Conservation (phyloP, 2,329 filamentous ascomycete genomes). For the Neophaeococcomyces aloes region DNA sequence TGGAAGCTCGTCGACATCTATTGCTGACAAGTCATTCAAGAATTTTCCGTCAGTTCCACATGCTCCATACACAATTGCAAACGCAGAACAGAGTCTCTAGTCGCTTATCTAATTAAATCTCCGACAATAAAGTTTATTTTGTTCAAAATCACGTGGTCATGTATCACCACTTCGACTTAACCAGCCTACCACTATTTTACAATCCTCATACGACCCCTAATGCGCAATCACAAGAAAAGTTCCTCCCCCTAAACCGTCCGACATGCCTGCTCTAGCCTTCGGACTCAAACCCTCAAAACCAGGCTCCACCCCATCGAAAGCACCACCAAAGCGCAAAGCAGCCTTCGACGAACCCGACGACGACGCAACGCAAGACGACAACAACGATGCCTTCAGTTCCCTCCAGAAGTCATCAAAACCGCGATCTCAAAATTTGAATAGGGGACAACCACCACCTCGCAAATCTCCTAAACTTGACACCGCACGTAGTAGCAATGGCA, state of each 20-base stretch:
- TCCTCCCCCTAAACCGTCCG: neutral
- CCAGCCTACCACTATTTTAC: too few relatives aligned
- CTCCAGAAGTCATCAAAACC: constrained; percentile 10
- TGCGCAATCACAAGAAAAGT: too few relatives aligned
- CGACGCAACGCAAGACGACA: constrained; percentile 22
- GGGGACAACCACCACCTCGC: constrained; percentile 21
- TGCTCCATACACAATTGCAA: too few relatives aligned
- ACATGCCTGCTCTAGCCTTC: constrained; percentile 29
- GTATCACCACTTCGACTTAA: too few relatives aligned
- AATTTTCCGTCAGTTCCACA: too few relatives aligned
- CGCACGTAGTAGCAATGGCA: constrained; percentile 12
- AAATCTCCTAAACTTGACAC: constrained; percentile 27
- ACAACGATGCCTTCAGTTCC: constrained; percentile 10
- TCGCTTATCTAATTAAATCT: too few relatives aligned
- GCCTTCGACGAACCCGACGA: constrained; percentile 36
- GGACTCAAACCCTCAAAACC: constrained; percentile 33
- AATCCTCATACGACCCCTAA: too few relatives aligned
- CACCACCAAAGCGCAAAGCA: constrained; percentile 38
- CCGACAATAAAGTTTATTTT: too few relatives aligned
- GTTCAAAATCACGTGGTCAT: too few relatives aligned
- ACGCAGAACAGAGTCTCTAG: too few relatives aligned
- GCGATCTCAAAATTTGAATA: constrained; percentile 21
- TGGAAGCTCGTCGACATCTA: too few relatives aligned
- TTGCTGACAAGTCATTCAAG: too few relatives aligned
- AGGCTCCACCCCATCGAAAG: constrained; percentile 20